phyloP scores from a whole-genome alignment of 805 yeast genomes.

The Candida berthetii region DNA sequence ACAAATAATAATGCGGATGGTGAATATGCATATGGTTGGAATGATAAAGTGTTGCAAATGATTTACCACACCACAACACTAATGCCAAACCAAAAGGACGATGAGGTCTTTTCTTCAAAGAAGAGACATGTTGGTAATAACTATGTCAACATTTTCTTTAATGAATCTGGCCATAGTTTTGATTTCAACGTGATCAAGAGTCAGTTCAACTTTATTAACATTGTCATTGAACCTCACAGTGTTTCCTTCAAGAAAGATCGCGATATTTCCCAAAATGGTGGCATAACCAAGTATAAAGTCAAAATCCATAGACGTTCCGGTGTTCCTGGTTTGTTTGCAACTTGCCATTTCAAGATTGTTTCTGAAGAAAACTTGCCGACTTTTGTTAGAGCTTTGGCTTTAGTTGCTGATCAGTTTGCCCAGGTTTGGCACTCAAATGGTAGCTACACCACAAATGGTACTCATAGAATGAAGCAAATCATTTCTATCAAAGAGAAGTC shows the following conservation, averaged over 20 bases:
- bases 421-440: conserved; percentile 65
- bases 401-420: conserved; percentile 68
- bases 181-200: conserved; percentile 65
- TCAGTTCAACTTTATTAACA: conserved; percentile 78
- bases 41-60: conserved; percentile 62
- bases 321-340: conserved; percentile 71
- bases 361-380: conserved; percentile 52
- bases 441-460: conserved; percentile 58
- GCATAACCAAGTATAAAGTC: conserved; percentile 45
- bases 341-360: conserved; percentile 69
- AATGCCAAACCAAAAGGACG: conserved; percentile 55
- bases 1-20: conserved; percentile 69
- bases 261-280: conserved; percentile 2
- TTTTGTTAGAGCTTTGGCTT: conserved; percentile 60
- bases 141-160: conserved; percentile 74
- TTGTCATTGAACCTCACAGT: conserved; percentile 67
- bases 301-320: conserved; percentile 60
- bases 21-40: conserved; percentile 66
- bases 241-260: conserved; percentile 11
- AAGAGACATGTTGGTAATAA: conserved; percentile 86
- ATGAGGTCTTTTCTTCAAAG: conserved; percentile 44
- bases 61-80: conserved; percentile 76
- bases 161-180: conserved; percentile 65
- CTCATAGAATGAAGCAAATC: conserved; percentile 55
- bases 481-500: conserved; percentile 27